Base-by-base conservation (phyloP, 306 rosid species). In the Cicer arietinum region DNA sequence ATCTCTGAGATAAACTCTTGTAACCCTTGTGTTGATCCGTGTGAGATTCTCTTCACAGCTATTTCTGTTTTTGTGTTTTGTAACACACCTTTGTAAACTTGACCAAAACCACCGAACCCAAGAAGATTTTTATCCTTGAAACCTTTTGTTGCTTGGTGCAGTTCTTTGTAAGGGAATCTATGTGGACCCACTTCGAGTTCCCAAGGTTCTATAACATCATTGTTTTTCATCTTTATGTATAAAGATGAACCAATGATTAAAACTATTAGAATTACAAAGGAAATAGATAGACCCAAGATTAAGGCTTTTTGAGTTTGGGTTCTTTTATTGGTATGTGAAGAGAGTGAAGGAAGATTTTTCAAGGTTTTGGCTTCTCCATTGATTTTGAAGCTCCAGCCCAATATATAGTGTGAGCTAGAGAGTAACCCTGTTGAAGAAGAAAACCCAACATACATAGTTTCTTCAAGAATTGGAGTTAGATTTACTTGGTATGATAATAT, bases 41-140 rank as follows among this genome's bases (percentile, higher is more conserved):
- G 82, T 16, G 90, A 86, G 43, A 89, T 71, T 63, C 86, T 68
- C 85, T 89, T 89, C 65, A 86, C 93, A 0, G 90, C 93, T 1
- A 86, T 69, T 51, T 83, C 81, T 1, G 82, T 79, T 30, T 74
- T 77, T 13, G 88, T 66, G 2, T 73, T 76, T 5, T 80, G 79
- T 12, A 83, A 74, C 13, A 84, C 82, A 3, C 93, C 93, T 63
- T 77, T 86, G 80, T 84, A 89, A 7, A 89, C 93, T 10, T 45
- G 68, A 69, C 93, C 93, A 61, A 85, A 89, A 8, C 93, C 93
- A 1, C 93, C 93, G 43, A 85, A 86, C 9, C 93, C 93, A 0
- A 89, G 17, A 0, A 89, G 77, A 44, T 86, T 81, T 48, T 77
- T 83, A 6, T 89, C 90, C 25, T 80, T 79, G 67, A 89, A 89